Conservation (phyloP, 805 yeast species). For the Ogataea paraovalis region DNA sequence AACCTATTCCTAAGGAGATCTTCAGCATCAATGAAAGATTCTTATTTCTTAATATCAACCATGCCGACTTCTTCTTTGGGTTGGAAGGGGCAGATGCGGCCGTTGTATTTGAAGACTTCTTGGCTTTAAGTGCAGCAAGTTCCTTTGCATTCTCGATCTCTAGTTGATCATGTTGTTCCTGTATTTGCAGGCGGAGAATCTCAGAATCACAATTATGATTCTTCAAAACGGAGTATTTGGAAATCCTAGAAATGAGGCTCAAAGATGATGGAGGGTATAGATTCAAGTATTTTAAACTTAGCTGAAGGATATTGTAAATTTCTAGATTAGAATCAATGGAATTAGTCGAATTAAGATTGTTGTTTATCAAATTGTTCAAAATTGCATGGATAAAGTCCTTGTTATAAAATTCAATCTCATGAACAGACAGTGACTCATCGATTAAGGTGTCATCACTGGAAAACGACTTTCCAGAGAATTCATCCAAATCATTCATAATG, state of each 20-base stretch:
- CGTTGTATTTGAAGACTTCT: not conserved
- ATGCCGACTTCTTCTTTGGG: conserved; percentile 1
- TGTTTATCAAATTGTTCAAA: conserved; percentile 25
- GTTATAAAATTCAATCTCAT: conserved; percentile 16
- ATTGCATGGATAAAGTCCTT: conserved; percentile 27
- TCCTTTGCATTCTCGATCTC: conserved; percentile 5
- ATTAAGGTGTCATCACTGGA: conserved; percentile 23
- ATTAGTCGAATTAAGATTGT: conserved; percentile 20
- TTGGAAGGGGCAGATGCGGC: not conserved
- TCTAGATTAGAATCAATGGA: conserved; percentile 23
- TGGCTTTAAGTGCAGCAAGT: conserved; percentile 1
- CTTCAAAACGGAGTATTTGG: conserved; percentile 22
- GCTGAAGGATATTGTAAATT: conserved; percentile 24
- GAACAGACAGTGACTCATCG: conserved; percentile 9
- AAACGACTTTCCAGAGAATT: conserved; percentile 27
- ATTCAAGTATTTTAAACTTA: conserved; percentile 12
- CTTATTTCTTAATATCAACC: conserved; percentile 11
- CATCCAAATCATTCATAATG: conserved; percentile 35
- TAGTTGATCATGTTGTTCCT: conserved; percentile 9
- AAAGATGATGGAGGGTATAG: conserved; percentile 7
- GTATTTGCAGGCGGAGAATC: conserved; percentile 14
- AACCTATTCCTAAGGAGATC: conserved; percentile 18
- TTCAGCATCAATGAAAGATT: conserved; percentile 16
- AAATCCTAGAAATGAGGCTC: conserved; percentile 4
- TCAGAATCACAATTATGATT: conserved; percentile 6